These are phyloP conservation scores for Strigomonas culicis DNA, from an alignment of 208 protist species.

Conservation along the genomic window DNA sequence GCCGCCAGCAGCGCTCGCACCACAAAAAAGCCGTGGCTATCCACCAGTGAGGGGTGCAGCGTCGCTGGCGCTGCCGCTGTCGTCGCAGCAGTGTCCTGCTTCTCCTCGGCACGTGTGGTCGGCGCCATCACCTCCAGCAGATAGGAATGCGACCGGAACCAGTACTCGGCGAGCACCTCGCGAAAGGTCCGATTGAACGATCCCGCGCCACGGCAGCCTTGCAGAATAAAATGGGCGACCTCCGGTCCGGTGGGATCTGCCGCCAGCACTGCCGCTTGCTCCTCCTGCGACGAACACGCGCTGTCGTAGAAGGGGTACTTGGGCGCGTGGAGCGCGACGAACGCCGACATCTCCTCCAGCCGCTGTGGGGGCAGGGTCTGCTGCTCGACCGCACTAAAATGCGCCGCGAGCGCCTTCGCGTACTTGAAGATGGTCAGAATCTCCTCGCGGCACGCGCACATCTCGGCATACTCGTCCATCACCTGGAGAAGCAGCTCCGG, in stretches of 20 bases:
- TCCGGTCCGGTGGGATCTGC: conserved; percentile 14
- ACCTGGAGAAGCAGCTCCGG: conserved; percentile 7
- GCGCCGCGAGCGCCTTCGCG: conserved; percentile 37
- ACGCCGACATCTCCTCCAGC: conserved; percentile 20
- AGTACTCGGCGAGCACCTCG: conserved; percentile 39
- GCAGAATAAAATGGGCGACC: conserved; percentile 33
- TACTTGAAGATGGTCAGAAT: conserved; percentile 44
- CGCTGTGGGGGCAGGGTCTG: background rate
- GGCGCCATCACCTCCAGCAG: conserved; percentile 17
- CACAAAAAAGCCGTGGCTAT: conserved; percentile 55
- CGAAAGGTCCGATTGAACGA: conserved; percentile 15
- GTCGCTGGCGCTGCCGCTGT: background rate
- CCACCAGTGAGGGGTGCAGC: conserved; percentile 22
- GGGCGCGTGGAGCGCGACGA: conserved; percentile 25
- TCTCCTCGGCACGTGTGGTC: conserved; percentile 34
- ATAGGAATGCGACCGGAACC: conserved; percentile 30
- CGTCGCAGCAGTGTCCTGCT: conserved; percentile 9
- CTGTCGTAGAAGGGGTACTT: conserved; percentile 35
- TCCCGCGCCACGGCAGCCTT: conserved; percentile 10
- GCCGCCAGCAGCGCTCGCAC: conserved; percentile 38
- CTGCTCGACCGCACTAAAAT: conserved; percentile 14
- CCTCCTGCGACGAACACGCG: background rate
- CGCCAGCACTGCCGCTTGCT: conserved; percentile 22
- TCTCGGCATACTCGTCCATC: conserved; percentile 30
- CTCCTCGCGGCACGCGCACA: conserved; percentile 30